Conservation (phyloP, 768 basidiomycete genomes). For the Pholiota conissans region DNA sequence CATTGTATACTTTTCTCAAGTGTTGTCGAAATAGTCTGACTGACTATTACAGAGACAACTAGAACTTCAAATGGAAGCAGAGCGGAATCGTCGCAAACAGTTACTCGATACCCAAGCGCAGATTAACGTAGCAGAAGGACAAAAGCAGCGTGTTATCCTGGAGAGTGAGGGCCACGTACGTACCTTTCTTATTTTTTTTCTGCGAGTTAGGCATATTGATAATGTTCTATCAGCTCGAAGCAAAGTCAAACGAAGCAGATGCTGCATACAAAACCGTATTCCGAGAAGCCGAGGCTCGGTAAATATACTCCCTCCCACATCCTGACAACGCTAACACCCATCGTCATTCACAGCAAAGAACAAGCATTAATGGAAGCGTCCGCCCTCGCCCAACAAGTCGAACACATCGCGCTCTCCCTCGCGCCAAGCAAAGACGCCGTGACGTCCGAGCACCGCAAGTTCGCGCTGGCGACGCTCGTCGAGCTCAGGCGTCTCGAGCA, state of each 20-base stretch:
- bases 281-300: constrained; percentile 52
- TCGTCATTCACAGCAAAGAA: constrained; percentile 28
- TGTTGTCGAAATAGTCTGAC: background rate
- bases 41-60: constrained; percentile 44
- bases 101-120: constrained; percentile 57
- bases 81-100: constrained; percentile 55
- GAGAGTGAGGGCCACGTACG: constrained; percentile 54
- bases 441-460: constrained; percentile 32
- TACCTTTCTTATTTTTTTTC: background rate
- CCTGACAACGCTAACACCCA: background rate
- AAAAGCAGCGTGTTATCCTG: constrained; percentile 55
- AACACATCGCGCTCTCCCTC: constrained; percentile 42
- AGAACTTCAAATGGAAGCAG: constrained; percentile 61
- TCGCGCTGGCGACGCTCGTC: constrained; percentile 42
- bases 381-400: constrained; percentile 50
- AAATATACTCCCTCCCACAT: background rate
- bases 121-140: constrained; percentile 59
- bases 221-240: constrained; percentile 34
- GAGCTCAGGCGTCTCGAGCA: constrained; percentile 54
- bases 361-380: constrained; percentile 45
- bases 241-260: constrained; percentile 55
- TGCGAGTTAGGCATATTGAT: background rate
- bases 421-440: constrained; percentile 28
- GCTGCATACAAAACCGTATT: constrained; percentile 50
- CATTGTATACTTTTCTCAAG: background rate